Evolutionary conservation across 2,329 filamentous ascomycete genomes (phyloP), one percentile per base, ranked within the genome.

Genomic region (Aspergillus novoparasiticus): DNA sequence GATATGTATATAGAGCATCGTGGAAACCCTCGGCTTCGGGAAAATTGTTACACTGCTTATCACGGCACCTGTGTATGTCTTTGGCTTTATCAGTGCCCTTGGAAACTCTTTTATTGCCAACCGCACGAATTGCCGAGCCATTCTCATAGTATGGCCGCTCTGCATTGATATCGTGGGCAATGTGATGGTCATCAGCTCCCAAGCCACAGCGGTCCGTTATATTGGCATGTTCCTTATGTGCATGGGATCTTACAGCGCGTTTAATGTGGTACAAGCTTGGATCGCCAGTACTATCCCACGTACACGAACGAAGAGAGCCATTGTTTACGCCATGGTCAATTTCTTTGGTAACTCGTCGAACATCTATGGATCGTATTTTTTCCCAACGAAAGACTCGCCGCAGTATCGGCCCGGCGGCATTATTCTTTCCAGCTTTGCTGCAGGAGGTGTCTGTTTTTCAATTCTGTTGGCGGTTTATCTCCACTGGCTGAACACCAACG

Each of bases 31-130:
- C 3, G 67, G 68, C 4, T 70, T 67, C 48, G 62, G 56, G 28
- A 68, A 59, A 12, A 69, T 64, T 2, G 59, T 66, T 2, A 69
- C 66, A 1, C 58, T 70, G 14, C 56, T 69, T 6, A 69, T 70
- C 30, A 70, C 67, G 3, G 67, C 66, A 0, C 68, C 68, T 0
- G 67, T 70, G 3, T 69, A 69, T 28, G 66, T 70, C 9, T 68
- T 69, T 12, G 63, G 67, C 14, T 57, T 82, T 75, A 26, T 75
- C 60, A 68, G 81, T 69, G 53, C 79, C 70, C 56, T 75, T 57
- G 58, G 73, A 66, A 64, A 81, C 74, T 62, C 76, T 69, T 45
- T 69, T 60, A 43, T 69, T 23, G 65, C 68, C 4, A 68, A 63
- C 19, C 61, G 64, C 11, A 69, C 67, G 4, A 57, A 66, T 45